These are phyloP conservation scores for Nemophila menziesii DNA, from an alignment of 257 asterid species.

Conservation along the genomic window DNA sequence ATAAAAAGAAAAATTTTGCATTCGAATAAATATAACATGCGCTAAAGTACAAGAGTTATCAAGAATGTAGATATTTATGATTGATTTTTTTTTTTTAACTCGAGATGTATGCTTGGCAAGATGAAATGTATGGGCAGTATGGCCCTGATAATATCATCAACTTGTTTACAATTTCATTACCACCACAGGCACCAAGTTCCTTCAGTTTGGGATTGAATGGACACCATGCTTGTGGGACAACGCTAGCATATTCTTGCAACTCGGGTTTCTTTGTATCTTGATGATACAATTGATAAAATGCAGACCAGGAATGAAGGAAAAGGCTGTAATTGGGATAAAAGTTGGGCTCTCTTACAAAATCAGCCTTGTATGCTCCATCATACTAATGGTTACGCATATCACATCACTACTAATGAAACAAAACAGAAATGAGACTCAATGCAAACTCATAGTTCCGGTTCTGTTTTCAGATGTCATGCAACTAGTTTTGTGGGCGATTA, in stretches of 20 bases:
- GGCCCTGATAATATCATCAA: too few species aligned
- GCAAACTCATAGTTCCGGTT: slow-evolving; percentile 25
- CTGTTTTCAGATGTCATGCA: slow-evolving; percentile 51
- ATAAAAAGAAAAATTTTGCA: too few species aligned
- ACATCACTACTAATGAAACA: slow-evolving; percentile 26
- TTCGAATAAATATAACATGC: too few species aligned
- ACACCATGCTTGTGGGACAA: slow-evolving; percentile 66
- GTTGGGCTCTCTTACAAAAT: slow-evolving; percentile 45
- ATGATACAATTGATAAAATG: slow-evolving; percentile 29
- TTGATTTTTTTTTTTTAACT: too few species aligned
- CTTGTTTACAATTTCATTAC: too few species aligned
- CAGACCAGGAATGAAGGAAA: slow-evolving; percentile 28
- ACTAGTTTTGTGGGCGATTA: slow-evolving; percentile 46
- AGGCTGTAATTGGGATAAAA: slow-evolving; percentile 16
- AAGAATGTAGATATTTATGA: too few species aligned
- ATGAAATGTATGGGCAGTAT: too few species aligned
- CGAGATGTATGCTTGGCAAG: too few species aligned
- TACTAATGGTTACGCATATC: slow-evolving; percentile 34
- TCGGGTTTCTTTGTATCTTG: slow-evolving; percentile 40
- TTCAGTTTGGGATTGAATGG: too few species aligned
- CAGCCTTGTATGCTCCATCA: slow-evolving; percentile 38
- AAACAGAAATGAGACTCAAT: slow-evolving; percentile 23
- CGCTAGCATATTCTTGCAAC: slow-evolving; percentile 42
- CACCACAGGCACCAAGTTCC: slow-evolving; percentile 30
- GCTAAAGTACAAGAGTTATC: too few species aligned